phyloP scores from a whole-genome alignment of 1,139 yeast species.

The Zhuliangozyma blackwelliae region DNA sequence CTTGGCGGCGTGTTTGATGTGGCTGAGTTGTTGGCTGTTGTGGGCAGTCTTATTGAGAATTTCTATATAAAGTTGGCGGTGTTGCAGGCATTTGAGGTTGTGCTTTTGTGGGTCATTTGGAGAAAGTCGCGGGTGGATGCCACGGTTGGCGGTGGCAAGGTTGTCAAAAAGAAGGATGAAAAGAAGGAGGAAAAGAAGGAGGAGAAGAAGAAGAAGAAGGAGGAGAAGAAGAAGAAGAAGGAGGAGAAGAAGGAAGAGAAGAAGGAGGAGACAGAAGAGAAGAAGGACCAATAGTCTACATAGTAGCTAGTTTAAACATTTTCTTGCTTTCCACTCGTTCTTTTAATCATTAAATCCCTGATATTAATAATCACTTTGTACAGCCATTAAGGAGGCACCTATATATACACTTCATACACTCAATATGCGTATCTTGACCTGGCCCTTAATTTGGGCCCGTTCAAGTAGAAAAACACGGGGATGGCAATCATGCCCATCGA shows the following conservation, averaged over 20 bases:
- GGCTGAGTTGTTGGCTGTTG: slow-evolving; percentile 8
- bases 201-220: no score
- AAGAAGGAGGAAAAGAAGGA: no score
- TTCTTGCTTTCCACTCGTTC: no score
- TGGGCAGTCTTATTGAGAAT: slow-evolving; percentile 8
- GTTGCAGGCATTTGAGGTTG: slow-evolving; percentile 8
- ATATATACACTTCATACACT: no score
- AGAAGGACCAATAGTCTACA: neutral
- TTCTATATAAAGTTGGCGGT: slow-evolving; percentile 5
- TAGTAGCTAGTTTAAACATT: no score
- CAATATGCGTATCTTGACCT: slow-evolving; percentile 44
- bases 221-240: neutral
- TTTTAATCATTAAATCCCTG: no score
- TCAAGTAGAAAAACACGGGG: slow-evolving; percentile 45
- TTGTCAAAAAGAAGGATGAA: no score
- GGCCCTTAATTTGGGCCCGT: slow-evolving; percentile 31
- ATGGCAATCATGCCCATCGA: slow-evolving; percentile 58
- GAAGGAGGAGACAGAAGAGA: neutral
- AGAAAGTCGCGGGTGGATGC: neutral
- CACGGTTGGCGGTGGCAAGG: no score
- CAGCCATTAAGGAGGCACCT: no score
- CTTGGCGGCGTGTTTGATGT: slow-evolving; percentile 11
- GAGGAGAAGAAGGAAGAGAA: neutral
- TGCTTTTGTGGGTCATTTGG: slow-evolving; percentile 11
- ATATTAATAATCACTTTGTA: no score